Base-by-base conservation (phyloP, 2,329 filamentous ascomycete species). In the Cordyceps cicadae region DNA sequence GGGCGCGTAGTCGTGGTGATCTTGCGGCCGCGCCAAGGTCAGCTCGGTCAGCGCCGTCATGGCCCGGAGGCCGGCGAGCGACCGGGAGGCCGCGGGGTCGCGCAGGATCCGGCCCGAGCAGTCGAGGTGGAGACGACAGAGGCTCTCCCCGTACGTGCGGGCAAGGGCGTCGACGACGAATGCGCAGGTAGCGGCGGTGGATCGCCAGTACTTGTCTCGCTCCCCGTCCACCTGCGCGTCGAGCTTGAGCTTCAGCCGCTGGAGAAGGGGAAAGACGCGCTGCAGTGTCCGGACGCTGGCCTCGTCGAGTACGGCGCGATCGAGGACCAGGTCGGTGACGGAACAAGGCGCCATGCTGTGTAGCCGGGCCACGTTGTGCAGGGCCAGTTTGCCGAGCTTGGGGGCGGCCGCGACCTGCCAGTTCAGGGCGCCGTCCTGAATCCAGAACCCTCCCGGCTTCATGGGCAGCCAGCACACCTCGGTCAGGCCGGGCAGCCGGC, bases 291-390 rank as follows among this genome's bases (percentile, higher is more conserved):
- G 29, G 29, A 29, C 3, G 29, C 29, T 7, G 5, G 5, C 29
- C 3, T 29, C 6, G 3, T 29, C 29, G 5, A 29, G 3, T 5
- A 5, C 29, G 29, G 1, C 5, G 29, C 29, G 1, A 8, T 2
- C 5, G 19, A 54, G 12, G 12, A 26, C n/a, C 5, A 54, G 19
- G 17, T 54, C 51, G 7, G 51, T 26, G 2, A 54, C 11, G 37
- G 34, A 2, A 15, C 21, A 41, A 7, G 51, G 32, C 14, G 7
- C 1, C 29, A 53, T 17, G 32, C n/a, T 0, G 3, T 2, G 0
- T 9, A 41, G 39, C 1, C 5, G 5, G 9, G 0, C 0, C 4
- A 53, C 12, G 12, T 1, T 3, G 11, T 5, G 6, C 12, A 39
- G 5, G 5, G n/a, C n/a, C n/a, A 54, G 19, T 17, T 26, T 54